Percentiles rank a stretch among this genome's conserved stretches.
These are phyloP conservation scores for Cercis canadensis DNA, from an alignment of 306 rosid genomes.

Conservation along the genomic window DNA sequence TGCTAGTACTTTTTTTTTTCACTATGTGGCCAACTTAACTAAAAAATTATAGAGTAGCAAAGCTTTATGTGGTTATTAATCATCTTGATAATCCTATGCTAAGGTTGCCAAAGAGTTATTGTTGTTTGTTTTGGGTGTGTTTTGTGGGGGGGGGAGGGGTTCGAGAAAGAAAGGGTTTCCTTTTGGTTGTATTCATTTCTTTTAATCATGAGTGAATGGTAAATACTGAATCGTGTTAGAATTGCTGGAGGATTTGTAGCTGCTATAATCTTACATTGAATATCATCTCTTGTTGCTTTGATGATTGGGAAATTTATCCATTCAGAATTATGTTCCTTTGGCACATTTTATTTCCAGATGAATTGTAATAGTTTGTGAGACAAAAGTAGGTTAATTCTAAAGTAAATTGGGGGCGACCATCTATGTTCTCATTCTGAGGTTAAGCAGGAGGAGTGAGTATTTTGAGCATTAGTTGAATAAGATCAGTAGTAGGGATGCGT, in stretches of 20 bases:
- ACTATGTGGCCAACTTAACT: slow-evolving; percentile 29
- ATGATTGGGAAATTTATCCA: background rate
- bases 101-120: slow-evolving; percentile 4
- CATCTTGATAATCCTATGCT: slow-evolving; percentile 21
- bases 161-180: too few relatives aligned
- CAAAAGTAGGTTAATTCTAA: slow-evolving; percentile 5
- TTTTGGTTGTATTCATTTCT: background rate
- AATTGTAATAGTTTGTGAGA: background rate
- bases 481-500: background rate
- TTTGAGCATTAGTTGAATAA: slow-evolving; percentile 2
- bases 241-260: slow-evolving; percentile 2
- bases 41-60: background rate
- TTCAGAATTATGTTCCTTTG: slow-evolving; percentile 18
- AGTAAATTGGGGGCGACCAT: slow-evolving; percentile 18
- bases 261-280: background rate
- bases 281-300: slow-evolving; percentile 19
- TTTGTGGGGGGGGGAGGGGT: too few relatives aligned
- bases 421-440: background rate
- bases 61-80: background rate
- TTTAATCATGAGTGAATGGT: slow-evolving; percentile 7
- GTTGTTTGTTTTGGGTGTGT: too few relatives aligned
- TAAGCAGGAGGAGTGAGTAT: slow-evolving; percentile 2
- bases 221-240: slow-evolving; percentile 6
- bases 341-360: background rate
- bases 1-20: background rate